Conservation (phyloP, 179 eudicot genomes). For the Amaranthus tricolor region DNA sequence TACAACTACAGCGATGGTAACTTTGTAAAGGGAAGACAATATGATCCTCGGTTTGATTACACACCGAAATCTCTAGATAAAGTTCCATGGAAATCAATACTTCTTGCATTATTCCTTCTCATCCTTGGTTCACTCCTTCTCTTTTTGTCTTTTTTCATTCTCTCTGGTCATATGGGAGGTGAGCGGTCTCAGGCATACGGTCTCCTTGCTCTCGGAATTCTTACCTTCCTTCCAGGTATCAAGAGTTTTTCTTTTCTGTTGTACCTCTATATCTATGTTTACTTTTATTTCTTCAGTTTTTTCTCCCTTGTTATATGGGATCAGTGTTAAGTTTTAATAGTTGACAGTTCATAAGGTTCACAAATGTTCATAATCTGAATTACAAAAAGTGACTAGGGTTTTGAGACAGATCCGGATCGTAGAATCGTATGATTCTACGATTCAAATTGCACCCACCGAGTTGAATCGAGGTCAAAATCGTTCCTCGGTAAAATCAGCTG, state of each 20-base stretch:
- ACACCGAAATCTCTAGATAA: conserved; percentile 56
- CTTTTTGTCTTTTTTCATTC: conserved; percentile 66
- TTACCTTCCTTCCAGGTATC: conserved; percentile 85
- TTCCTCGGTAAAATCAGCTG: not conserved
- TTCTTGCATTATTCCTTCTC: conserved; percentile 74
- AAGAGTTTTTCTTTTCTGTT: not conserved
- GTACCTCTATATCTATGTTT: not conserved
- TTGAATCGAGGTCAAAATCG: not conserved
- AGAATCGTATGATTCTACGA: no score
- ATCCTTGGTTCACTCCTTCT: conserved; percentile 65
- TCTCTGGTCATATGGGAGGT: conserved; percentile 94
- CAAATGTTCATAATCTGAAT: no score
- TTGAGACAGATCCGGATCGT: no score
- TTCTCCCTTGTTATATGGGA: not conserved
- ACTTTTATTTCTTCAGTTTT: not conserved
- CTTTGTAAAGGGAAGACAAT: conserved; percentile 23
- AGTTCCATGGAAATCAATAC: conserved; percentile 90
- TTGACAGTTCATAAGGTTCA: no score
- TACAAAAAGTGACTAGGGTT: not conserved
- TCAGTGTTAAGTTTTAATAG: no score
- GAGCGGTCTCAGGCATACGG: conserved; percentile 78
- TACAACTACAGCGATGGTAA: conserved; percentile 24
- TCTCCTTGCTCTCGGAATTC: conserved; percentile 76
- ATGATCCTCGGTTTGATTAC: conserved; percentile 81
- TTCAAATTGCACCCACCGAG: no score